phyloP scores from a whole-genome alignment of 768 basidiomycete species.

The Mycena belliarum region DNA sequence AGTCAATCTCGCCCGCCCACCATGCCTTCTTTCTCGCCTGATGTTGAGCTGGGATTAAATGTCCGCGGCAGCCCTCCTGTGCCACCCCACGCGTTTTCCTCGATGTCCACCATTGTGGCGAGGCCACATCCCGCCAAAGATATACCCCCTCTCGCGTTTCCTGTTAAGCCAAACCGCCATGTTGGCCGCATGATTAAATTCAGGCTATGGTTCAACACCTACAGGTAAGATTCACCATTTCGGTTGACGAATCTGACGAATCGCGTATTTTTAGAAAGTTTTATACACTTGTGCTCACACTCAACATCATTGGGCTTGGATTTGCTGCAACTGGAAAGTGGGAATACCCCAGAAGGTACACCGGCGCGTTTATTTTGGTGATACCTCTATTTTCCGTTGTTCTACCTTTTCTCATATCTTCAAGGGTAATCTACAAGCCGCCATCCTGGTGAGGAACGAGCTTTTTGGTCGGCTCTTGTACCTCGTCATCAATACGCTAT shows the following conservation, averaged over 20 bases:
- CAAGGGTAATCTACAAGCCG: conserved; percentile 64
- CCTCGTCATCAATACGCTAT: conserved; percentile 66
- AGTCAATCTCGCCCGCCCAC: not conserved
- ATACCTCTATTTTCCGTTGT: no score
- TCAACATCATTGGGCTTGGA: conserved; percentile 62
- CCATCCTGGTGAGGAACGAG: conserved; percentile 81
- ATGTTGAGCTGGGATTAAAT: conserved; percentile 17
- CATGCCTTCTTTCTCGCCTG: conserved; percentile 8
- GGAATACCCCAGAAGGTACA: conserved; percentile 65
- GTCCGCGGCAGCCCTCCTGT: not conserved
- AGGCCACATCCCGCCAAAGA: not conserved
- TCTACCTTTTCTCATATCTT: no score
- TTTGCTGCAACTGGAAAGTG: conserved; percentile 65
- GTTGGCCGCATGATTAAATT: conserved; percentile 57
- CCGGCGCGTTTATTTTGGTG: conserved; percentile 59
- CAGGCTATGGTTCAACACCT: conserved; percentile 78
- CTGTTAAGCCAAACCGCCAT: conserved; percentile 37
- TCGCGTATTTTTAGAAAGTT: conserved; percentile 57
- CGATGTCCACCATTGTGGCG: not conserved
- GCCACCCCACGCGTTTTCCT: not conserved
- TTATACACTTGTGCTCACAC: conserved; percentile 57
- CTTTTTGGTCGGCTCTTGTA: conserved; percentile 80
- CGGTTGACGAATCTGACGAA: not conserved
- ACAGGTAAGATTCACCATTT: conserved; percentile 48
- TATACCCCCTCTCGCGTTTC: conserved; percentile 1